phyloP scores from a whole-genome alignment of 2,329 filamentous ascomycete species.

The Emergomyces orientalis region DNA sequence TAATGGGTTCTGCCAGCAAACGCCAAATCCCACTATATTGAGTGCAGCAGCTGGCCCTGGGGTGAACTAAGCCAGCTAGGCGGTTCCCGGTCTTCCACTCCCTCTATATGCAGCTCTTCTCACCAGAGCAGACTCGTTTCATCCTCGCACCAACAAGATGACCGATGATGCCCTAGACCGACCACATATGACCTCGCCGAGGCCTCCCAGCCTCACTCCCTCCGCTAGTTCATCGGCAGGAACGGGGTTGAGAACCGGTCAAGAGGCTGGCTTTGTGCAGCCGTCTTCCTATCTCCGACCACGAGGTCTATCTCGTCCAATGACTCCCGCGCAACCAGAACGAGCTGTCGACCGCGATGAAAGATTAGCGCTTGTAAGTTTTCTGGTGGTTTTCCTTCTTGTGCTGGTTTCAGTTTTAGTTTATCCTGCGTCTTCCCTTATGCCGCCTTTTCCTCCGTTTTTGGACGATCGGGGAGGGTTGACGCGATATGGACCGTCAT shows the following conservation, averaged over 20 bases:
- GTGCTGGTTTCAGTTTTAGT: neutral
- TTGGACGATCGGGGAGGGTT: neutral
- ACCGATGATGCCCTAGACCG: slow-evolving; percentile 21
- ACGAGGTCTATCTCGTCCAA: slow-evolving; percentile 32
- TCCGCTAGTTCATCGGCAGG: slow-evolving; percentile 14
- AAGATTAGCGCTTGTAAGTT: slow-evolving; percentile 40
- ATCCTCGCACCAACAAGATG: slow-evolving; percentile 18
- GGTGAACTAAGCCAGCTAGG: slow-evolving; percentile 7
- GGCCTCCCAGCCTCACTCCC: slow-evolving; percentile 8
- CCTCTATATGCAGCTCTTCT: slow-evolving; percentile 15
- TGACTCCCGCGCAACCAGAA: slow-evolving; percentile 33
- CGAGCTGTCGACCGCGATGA: slow-evolving; percentile 42
- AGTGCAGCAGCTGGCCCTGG: neutral
- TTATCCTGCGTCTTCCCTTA: neutral
- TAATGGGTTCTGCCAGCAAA: neutral
- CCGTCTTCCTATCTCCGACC: slow-evolving; percentile 41
- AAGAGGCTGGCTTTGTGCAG: slow-evolving; percentile 41
- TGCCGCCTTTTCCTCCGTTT: neutral
- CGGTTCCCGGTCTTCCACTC: slow-evolving; percentile 7
- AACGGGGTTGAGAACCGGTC: slow-evolving; percentile 22
- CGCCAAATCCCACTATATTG: neutral
- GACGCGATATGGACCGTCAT: too few relatives aligned
- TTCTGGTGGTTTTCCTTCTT: slow-evolving; percentile 9
- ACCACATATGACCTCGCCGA: slow-evolving; percentile 19
- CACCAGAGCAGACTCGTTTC: slow-evolving; percentile 11